Conservation (phyloP, 257 asterid species). For the Ballota nigra region DNA sequence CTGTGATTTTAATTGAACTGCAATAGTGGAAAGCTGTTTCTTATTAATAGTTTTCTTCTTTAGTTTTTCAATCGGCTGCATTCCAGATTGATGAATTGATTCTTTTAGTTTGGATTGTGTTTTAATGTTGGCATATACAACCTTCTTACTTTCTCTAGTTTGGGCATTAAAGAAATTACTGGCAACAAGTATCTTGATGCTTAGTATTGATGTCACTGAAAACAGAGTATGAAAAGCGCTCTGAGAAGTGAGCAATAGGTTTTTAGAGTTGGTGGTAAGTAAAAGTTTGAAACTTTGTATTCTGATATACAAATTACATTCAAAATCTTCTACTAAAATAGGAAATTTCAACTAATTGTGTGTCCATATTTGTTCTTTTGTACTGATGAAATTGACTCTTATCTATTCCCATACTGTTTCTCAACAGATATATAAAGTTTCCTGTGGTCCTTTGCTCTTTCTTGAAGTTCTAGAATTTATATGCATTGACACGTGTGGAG, state of each 20-base stretch:
- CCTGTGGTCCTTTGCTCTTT: not conserved
- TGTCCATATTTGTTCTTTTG: not conserved
- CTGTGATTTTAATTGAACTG: not conserved
- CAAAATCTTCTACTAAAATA: not conserved
- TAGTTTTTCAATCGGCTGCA: not conserved
- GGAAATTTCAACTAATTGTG: constrained; percentile 2
- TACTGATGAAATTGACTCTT: not conserved
- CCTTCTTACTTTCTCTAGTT: no score
- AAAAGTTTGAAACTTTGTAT: not conserved
- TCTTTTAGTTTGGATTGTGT: not conserved
- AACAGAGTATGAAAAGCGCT: not conserved
- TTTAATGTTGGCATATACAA: not conserved
- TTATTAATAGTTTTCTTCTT: not conserved
- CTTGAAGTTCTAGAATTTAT: constrained; percentile 13
- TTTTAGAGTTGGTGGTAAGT: not conserved
- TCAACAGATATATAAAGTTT: constrained; percentile 10
- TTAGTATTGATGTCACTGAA: not conserved
- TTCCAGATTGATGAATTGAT: not conserved
- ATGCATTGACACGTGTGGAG: not conserved
- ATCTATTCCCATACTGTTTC: not conserved
- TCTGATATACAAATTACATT: not conserved
- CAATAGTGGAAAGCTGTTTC: constrained; percentile 7
- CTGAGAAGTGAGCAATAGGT: not conserved
- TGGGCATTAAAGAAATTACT: no score
- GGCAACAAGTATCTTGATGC: not conserved